phyloP scores from a whole-genome alignment of 1,284 basidiomycete genomes.

The Malassezia brasiliensis region DNA sequence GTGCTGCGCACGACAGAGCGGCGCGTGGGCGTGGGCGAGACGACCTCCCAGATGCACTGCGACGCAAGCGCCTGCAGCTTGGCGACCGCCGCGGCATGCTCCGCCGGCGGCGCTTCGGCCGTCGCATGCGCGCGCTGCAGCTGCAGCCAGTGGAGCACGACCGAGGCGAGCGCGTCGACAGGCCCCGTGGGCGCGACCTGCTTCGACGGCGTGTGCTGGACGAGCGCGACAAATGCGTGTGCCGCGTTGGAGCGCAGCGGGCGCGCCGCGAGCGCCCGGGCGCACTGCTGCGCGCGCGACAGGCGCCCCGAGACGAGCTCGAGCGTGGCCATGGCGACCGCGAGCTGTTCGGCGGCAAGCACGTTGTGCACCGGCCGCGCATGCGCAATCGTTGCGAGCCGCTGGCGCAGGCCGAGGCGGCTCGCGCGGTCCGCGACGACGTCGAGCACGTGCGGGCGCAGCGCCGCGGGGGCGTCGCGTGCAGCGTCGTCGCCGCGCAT shows the following conservation, averaged over 20 bases:
- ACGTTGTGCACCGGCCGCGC: background rate
- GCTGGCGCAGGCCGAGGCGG: background rate
- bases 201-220: background rate
- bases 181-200: background rate
- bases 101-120: background rate
- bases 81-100: background rate
- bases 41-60: conserved; percentile 9
- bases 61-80: conserved; percentile 10
- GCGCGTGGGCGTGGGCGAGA: background rate
- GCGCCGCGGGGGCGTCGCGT: background rate
- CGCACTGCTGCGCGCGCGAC: background rate
- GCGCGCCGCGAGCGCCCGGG: background rate
- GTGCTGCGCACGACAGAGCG: background rate
- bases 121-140: conserved; percentile 3
- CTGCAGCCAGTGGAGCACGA: conserved; percentile 6
- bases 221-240: background rate
- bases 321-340: conserved; percentile 8
- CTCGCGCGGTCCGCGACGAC: conserved; percentile 8
- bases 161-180: conserved; percentile 6
- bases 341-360: conserved; percentile 4
- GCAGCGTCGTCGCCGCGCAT: conserved; percentile 11
- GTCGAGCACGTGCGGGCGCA: conserved; percentile 7
- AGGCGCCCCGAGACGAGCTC: conserved; percentile 5
- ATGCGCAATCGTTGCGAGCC: background rate
- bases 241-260: background rate